These are phyloP conservation scores for Corylus heterophylla DNA, from an alignment of 306 rosid genomes.

Conservation along the genomic window DNA sequence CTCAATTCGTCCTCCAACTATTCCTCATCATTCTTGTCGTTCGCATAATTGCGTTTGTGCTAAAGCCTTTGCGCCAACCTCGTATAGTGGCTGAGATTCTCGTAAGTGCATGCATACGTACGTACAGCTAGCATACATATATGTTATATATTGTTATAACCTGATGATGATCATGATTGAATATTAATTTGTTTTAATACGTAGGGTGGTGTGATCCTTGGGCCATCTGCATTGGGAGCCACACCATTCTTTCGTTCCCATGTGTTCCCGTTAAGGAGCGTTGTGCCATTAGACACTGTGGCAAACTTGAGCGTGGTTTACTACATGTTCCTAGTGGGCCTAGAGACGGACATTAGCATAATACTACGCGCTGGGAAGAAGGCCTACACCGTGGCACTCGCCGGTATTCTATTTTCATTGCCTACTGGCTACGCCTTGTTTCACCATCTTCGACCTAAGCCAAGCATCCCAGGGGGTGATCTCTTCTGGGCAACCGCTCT, in stretches of 20 bases:
- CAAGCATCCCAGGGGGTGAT: conserved; percentile 10
- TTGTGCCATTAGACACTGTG: conserved; percentile 25
- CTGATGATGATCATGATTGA: too few species aligned
- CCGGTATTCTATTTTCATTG: conserved; percentile 30
- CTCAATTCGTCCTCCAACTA: conserved; percentile 26
- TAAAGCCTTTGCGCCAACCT: conserved; percentile 35
- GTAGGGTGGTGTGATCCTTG: conserved; percentile 42
- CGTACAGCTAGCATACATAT: too few species aligned
- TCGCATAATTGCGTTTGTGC: conserved; percentile 13
- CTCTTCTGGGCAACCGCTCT: conserved; percentile 31
- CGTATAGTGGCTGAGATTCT: conserved; percentile 41
- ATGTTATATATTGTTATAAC: too few species aligned
- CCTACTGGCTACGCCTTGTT: conserved; percentile 26
- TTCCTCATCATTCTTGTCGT: conserved; percentile 18
- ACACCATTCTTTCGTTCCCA: neutral
- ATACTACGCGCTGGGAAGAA: conserved; percentile 27
- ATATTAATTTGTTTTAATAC: too few species aligned
- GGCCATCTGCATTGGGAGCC: conserved; percentile 20
- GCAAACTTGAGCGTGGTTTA: conserved; percentile 36
- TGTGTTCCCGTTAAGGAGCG: conserved; percentile 14
- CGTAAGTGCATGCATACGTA: neutral
- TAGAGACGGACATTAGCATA: conserved; percentile 39
- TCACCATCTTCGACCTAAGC: neutral
- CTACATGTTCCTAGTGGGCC: conserved; percentile 47
- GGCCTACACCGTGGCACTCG: conserved; percentile 35